Base-by-base conservation (phyloP, 306 rosid genomes). In the Heteromeles arbutifolia region DNA sequence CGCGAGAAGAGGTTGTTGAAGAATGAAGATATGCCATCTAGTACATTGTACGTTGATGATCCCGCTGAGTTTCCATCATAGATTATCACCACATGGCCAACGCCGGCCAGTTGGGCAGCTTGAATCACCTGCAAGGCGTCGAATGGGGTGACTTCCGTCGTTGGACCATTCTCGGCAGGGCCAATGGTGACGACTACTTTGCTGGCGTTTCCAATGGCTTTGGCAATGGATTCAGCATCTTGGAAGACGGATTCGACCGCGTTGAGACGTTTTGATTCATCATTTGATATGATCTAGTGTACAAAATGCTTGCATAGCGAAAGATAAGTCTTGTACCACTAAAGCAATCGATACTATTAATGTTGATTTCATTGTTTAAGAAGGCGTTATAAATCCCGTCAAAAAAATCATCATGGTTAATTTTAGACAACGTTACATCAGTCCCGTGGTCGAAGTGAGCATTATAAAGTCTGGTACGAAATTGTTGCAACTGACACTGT, bases 151-250 rank as follows among this genome's bases (percentile, higher is more conserved):
- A 95, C 99, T 86, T 69, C 93, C 0, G 86, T 32, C 2, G 91
- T 78, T 69, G 97, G 93, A 34, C 97, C 97, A 6, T 95, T 87
- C 79, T 95, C 99, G 1, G 82, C 65, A 6, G 91, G 78, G 59
- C 98, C 96, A 52, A 95, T 87, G 14, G 99, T 95, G 71, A 95
- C 93, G 64, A 95, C 97, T 1, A 92, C 97, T 82, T 95, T 95
- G 86, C 97, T 88, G 22, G 99, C 99, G 31, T 89, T 95, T 64
- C 99, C 97, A 34, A 95, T 95, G 31, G 99, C 99, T 82, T 90
- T 92, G 50, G 99, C 99, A 43, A 92, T 92, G 44, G 97, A 69
- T 59, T 92, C 93, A 2, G 90, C 86, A 25, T 89, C 85, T 32
- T 87, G 79, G 73, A 95, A 95, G 58, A 86, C 78, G 18, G 97